Base-by-base conservation (phyloP, 208 protist species). In the Porcisia hertigi region DNA sequence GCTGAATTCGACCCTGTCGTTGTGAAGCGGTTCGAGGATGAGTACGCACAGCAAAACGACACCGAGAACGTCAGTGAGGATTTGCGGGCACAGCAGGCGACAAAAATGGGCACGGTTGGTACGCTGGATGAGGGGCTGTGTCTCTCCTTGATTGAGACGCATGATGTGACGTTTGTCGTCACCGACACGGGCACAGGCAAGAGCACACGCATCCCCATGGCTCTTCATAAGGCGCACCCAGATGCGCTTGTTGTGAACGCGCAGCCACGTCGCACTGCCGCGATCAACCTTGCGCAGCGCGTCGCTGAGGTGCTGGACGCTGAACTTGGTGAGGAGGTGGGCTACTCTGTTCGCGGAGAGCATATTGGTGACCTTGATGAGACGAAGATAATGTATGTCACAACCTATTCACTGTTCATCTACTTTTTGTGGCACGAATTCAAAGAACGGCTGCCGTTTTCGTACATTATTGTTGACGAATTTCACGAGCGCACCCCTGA, bases 401-500 rank as follows among this genome's bases (percentile, higher is more conserved):
- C 91, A 25, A 94, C 88, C 71, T 97, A 97, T 86, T 94, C 88
- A 8, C 89, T 97, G 64, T 91, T 97, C 54, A 86, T 97, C 23
- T 75, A 88, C 71, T 74, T 97, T n/a, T 69, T 97, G 25, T 88
- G 85, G 80, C 82, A 79, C 49, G 62, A 71, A 76, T 85, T 88
- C 20, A 80, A 92, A 58, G 82, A 77, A 11, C 72, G 73, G 47
- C 81, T 93, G 69, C 79, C 78, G 18, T 86, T 97, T 77, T 96
- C 92, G 16, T 94, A 98, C 83, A 86, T 98, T 69, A 93, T 98
- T 69, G 87, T 98, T 59, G 97, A 98, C 75, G 97, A 98, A 80
- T 95, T 98, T 64, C 97, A 98, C 81, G 97, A 98, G 86, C 86
- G 97, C 39, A 99, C 97, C 7, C 90, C 99, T 0, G 94, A 98